Conservation (phyloP, 148 eudicot species). For the Polygonum aviculare region DNA sequence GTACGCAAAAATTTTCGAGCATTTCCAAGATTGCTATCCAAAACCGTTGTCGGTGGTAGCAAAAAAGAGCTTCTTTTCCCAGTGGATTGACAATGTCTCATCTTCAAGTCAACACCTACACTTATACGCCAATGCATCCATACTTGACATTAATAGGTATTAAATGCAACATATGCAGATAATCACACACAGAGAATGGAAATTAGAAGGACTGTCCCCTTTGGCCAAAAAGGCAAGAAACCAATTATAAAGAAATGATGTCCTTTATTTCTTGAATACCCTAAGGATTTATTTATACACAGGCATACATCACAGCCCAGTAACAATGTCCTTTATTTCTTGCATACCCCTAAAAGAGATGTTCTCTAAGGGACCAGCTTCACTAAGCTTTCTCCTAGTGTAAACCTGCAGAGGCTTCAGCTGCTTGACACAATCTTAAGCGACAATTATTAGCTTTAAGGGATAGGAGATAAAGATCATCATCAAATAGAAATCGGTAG, state of each 20-base stretch:
- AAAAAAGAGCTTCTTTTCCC: slow-evolving; percentile 25
- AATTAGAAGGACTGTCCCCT: neutral
- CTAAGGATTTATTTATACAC: neutral
- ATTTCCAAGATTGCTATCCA: slow-evolving; percentile 24
- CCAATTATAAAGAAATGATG: neutral
- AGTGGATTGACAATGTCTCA: slow-evolving; percentile 24
- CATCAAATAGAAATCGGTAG: neutral
- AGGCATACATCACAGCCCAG: neutral
- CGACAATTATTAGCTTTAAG: neutral
- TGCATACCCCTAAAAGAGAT: neutral
- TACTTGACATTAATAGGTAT: slow-evolving; percentile 3
- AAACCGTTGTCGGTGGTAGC: slow-evolving; percentile 20
- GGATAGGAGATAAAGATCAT: neutral
- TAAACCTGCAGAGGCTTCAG: neutral
- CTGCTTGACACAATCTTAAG: neutral
- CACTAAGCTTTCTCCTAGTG: neutral
- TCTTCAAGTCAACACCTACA: slow-evolving; percentile 39
- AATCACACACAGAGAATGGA: neutral
- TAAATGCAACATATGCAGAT: neutral
- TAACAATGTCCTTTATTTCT: neutral
- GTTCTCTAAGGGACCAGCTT: neutral
- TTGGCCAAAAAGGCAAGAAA: neutral
- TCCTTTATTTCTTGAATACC: neutral
- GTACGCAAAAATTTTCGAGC: slow-evolving; percentile 59
- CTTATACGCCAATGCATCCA: slow-evolving; percentile 12